Percentiles rank a stretch among this genome's conserved stretches.
Conservation (phyloP, 2,329 filamentous ascomycete genomes). For the Colletotrichum tofieldiae region DNA sequence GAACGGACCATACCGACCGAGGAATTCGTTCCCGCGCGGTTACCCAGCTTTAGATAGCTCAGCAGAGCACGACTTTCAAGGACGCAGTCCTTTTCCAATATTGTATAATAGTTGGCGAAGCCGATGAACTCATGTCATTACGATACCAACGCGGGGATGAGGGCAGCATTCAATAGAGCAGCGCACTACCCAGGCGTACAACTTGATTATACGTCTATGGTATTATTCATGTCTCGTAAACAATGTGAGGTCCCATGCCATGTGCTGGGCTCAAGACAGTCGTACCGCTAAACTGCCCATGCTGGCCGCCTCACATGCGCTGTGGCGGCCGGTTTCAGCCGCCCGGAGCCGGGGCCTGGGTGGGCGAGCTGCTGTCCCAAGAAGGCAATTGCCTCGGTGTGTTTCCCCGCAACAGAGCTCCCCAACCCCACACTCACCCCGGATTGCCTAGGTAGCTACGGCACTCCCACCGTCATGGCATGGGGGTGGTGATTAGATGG, state of each 20-base stretch:
- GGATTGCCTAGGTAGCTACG: conserved; percentile 47
- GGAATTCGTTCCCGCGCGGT: conserved; percentile 71
- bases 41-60: conserved; percentile 68
- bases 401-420: conserved; percentile 50
- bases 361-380: conserved; percentile 50
- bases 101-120: conserved; percentile 37
- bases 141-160: conserved; percentile 40
- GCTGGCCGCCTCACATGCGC: conserved; percentile 26
- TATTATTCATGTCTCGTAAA: background rate
- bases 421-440: conserved; percentile 41
- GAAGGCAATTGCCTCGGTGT: conserved; percentile 53
- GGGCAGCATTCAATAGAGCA: conserved; percentile 33
- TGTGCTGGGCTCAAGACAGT: background rate
- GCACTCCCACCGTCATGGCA: conserved; percentile 28
- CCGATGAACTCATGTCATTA: conserved; percentile 39
- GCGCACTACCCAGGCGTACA: background rate
- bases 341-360: conserved; percentile 18
- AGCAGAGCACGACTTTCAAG: conserved; percentile 6
- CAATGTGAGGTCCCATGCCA: background rate
- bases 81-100: conserved; percentile 15
- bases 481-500: background rate
- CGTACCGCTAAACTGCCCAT: background rate
- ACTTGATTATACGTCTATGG: background rate
- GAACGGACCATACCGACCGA: conserved; percentile 40
- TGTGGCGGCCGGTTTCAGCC: conserved; percentile 31